Evolutionary conservation across 2,329 filamentous ascomycete species (phyloP).

Genomic region (Aspergillus cejpii): DNA sequence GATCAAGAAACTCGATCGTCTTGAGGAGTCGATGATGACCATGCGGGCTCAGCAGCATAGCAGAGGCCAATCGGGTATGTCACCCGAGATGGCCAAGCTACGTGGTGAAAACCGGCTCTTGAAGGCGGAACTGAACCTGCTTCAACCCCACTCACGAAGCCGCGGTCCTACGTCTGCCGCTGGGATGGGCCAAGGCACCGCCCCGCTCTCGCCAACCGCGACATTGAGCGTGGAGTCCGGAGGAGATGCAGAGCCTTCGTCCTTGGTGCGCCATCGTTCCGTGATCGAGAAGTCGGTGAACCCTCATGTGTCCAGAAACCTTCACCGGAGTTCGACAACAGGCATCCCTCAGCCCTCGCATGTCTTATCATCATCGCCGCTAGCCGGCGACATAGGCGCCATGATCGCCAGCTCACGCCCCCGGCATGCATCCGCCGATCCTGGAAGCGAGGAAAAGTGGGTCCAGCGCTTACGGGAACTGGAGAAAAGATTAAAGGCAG

Average conservation of each 20-base stretch:
- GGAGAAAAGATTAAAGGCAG: conserved; percentile 80
- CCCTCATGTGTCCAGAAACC: conserved; percentile 23
- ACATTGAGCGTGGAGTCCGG: conserved; percentile 17
- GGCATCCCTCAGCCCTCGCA: conserved; percentile 33
- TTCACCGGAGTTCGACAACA: conserved; percentile 28
- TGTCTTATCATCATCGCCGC: conserved; percentile 28
- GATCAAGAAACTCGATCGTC: conserved; percentile 75
- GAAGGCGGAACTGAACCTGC: conserved; percentile 59
- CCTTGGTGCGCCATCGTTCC: conserved; percentile 51
- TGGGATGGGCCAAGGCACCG: conserved; percentile 32
- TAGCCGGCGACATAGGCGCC: conserved; percentile 25
- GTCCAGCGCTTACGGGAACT: conserved; percentile 78
- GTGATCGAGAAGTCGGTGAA: conserved; percentile 41
- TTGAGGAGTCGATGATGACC: conserved; percentile 72
- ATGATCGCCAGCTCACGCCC: conserved; percentile 23
- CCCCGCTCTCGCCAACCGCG: conserved; percentile 27
- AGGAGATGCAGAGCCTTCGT: conserved; percentile 36
- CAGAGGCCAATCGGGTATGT: conserved; percentile 27
- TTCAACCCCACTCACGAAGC: conserved; percentile 58
- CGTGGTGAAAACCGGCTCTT: conserved; percentile 55
- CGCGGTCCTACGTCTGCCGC: conserved; percentile 43
- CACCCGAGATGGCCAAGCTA: conserved; percentile 53
- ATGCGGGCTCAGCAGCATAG: conserved; percentile 37
- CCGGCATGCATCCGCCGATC: conserved; percentile 22
- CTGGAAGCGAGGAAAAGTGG: conserved; percentile 63